Evolutionary conservation across 768 basidiomycete genomes (phyloP), one percentile per base, ranked within the genome.

Genomic region (Solioccasus polychromus): DNA sequence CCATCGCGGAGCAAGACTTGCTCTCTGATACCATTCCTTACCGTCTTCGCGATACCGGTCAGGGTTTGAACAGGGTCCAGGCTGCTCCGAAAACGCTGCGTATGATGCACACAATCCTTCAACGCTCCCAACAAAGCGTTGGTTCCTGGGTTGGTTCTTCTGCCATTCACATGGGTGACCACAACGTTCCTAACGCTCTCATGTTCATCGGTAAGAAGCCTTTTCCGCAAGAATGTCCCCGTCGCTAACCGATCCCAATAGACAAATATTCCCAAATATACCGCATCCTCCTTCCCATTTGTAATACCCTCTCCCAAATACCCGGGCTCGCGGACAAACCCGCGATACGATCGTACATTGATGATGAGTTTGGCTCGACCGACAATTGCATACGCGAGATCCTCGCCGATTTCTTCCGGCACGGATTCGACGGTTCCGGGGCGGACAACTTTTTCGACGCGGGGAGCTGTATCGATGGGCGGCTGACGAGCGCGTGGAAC

Each of bases 231-330:
- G 3, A 14, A 6, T 8, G 1, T 35, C 35, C 39, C 44, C 9
- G 56, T 20, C 5, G 11, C 14, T 30, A 28, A 28, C 17, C n/a
- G 26, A 28, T 26, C 15, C 11, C 1, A 3, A 3, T 36, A 78
- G 78, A 92, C 76, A 92, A 92, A 62, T 92, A 92, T 68, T 89
- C 89, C 11, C 90, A 92, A 61, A 86, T 92, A 38, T 92, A 92
- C 68, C 85, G 90, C 54, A 92, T 92, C 59, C 79, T 92, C 18
- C 74, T 92, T 20, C 90, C 90, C 4, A 86, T 92, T 47, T 91
- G 88, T 71, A 92, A 85, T 54, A 80, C 88, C 23, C 76, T 92
- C 42, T 72, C 75, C 3, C 83, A 89, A 51, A 85, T 92, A 47
- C 80, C 85, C 12, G 56, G 59, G n/a, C 68, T 92, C 18, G 71